Conservation (phyloP, 768 basidiomycete species). For the Coprinopsis marcescibilis region DNA sequence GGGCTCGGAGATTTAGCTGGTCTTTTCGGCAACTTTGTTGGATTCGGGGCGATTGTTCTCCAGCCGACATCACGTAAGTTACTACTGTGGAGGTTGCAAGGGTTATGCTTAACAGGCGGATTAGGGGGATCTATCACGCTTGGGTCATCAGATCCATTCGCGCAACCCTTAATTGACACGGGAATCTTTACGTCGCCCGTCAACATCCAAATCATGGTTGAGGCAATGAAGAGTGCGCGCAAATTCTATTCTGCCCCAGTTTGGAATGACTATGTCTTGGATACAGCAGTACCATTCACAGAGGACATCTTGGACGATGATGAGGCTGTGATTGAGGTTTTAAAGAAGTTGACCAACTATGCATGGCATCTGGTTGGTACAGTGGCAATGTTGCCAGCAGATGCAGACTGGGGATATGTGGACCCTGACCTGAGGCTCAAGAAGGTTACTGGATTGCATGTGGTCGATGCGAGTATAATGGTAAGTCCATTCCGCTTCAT, state of each 20-base stretch:
- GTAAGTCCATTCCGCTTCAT: constrained; percentile 22
- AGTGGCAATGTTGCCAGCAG: constrained; percentile 23
- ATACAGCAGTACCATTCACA: constrained; percentile 1
- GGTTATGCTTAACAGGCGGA: background rate
- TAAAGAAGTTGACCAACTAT: constrained; percentile 16
- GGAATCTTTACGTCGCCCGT: constrained; percentile 16
- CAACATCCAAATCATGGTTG: constrained; percentile 19
- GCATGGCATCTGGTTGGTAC: constrained; percentile 27
- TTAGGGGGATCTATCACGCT: constrained; percentile 19
- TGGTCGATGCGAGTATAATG: constrained; percentile 33
- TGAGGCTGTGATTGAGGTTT: constrained; percentile 7
- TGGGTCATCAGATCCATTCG: constrained; percentile 36
- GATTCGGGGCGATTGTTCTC: too few species aligned
- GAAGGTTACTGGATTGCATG: constrained; percentile 24
- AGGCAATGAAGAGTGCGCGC: constrained; percentile 14
- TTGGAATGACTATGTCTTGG: constrained; percentile 14
- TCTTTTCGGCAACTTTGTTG: too few species aligned
- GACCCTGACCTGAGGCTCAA: constrained; percentile 32
- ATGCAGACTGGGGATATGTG: constrained; percentile 26
- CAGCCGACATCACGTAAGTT: background rate
- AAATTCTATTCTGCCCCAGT: constrained; percentile 17
- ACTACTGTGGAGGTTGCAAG: too few species aligned
- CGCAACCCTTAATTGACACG: constrained; percentile 38
- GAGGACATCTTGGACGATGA: background rate
- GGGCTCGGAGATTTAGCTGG: too few species aligned